These are phyloP conservation scores for Chimonanthus salicifolius DNA, from an alignment of 164 flowering plant species.

Conservation along the genomic window DNA sequence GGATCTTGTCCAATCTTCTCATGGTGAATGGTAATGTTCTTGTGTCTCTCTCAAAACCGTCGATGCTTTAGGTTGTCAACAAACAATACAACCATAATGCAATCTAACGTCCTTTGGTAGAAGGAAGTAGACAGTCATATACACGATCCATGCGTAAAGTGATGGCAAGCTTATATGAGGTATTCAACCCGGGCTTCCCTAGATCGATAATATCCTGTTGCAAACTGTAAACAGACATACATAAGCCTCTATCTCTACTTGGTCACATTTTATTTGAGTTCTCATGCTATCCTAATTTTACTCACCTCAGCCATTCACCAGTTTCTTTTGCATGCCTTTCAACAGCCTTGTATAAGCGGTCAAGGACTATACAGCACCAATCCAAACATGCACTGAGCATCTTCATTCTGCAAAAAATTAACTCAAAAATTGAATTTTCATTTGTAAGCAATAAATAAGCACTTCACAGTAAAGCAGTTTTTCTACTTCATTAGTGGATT, in stretches of 20 bases:
- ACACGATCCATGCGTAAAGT: slow-evolving; percentile 66
- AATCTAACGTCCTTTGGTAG: slow-evolving; percentile 30
- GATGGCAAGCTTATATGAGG: slow-evolving; percentile 48
- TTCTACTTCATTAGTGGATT: background rate
- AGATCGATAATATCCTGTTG: slow-evolving; percentile 72
- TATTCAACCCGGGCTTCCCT: slow-evolving; percentile 60
- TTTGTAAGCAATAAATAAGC: background rate
- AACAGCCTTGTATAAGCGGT: slow-evolving; percentile 63
- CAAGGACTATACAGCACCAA: slow-evolving; percentile 61
- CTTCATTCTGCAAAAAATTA: slow-evolving; percentile 51
- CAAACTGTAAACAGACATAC: slow-evolving; percentile 42
- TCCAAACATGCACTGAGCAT: slow-evolving; percentile 70
- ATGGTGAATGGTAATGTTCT: background rate
- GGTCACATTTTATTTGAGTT: background rate
- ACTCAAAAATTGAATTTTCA: background rate
- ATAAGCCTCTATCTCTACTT: slow-evolving; percentile 14
- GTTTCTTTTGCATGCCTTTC: slow-evolving; percentile 78
- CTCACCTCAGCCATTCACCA: slow-evolving; percentile 92
- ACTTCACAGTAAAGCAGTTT: background rate
- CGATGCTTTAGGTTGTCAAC: background rate
- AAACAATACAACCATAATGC: background rate
- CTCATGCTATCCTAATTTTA: background rate
- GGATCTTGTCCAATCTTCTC: background rate
- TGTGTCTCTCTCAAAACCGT: background rate
- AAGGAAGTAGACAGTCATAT: slow-evolving; percentile 82